Base-by-base conservation (phyloP, 306 rosid species). In the Cicer arietinum region DNA sequence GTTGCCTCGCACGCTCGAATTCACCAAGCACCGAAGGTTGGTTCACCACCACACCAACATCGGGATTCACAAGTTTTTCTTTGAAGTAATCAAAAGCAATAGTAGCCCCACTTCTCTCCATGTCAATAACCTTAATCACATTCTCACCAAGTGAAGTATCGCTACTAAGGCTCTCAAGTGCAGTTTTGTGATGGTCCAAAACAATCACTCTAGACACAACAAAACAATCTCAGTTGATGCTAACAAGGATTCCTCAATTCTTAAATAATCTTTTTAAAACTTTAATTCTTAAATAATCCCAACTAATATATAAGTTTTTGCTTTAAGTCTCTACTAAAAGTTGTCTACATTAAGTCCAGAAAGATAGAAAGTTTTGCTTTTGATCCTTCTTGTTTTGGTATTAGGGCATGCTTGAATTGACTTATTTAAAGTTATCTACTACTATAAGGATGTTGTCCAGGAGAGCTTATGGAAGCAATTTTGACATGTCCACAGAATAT, bases 151-250 rank as follows among this genome's bases (percentile, higher is more conserved):
- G 16, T 5, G 50, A 71, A 52, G 43, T 22, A 51, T 80, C 86
- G 13, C 69, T 35, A 2, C 86, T 56, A 6, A 88, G 71, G 10
- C 12, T 66, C 45, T 89, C 92, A 40, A 91, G 67, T 6, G 98
- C 91, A 50, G 93, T 94, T 81, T 90, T 90, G 89, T 91, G 97
- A 83, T 94, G 98, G 82, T 94, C 98, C 89, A 94, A 84, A 62
- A 94, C 54, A 4, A 91, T 76, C 77, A 91, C 92, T 79, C 89
- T 85, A 69, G 5, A 48, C 46, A 11, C 60, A 30, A 58, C 2
- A 66, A 65, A 51, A 60, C 69, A 69, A 8, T 7, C n/a, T 58
- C n/a, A 50, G 20, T 41, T 62, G 48, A 54, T 12, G 13, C 72
- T 20, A 16, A 12, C 77, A 65, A 16, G 43, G n/a, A 35, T 45